Conservation (phyloP, 805 yeast genomes). For the Peterozyma xylosa region DNA sequence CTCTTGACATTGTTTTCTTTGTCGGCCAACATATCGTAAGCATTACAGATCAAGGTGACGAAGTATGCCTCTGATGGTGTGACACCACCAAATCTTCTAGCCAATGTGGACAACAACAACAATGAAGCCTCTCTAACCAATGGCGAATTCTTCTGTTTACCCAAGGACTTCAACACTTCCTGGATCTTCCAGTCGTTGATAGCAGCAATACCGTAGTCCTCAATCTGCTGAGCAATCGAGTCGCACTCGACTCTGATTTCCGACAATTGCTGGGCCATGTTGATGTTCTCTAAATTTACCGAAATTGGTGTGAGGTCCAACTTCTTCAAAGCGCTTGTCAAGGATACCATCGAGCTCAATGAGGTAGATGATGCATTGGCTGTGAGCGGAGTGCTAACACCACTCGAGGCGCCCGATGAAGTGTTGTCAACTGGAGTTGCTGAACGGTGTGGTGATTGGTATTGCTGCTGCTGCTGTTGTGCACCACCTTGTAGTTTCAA, state of each 20-base stretch:
- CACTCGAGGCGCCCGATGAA: conserved; percentile 23
- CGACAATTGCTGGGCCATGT: conserved; percentile 39
- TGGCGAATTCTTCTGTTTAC: conserved; percentile 68
- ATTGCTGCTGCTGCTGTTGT: conserved; percentile 8
- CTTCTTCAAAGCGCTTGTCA: conserved; percentile 63
- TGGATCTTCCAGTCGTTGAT: conserved; percentile 60
- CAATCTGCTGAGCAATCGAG: conserved; percentile 42
- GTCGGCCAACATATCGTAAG: conserved; percentile 72
- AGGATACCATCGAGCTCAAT: conserved; percentile 52
- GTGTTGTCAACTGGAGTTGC: conserved; percentile 3
- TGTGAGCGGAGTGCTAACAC: conserved; percentile 19
- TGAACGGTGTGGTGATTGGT: conserved; percentile 12
- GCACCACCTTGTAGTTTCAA: conserved; percentile 36
- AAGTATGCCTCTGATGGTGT: conserved; percentile 74
- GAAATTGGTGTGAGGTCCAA: conserved; percentile 62
- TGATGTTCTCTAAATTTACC: conserved; percentile 44
- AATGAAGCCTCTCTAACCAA: conserved; percentile 73
- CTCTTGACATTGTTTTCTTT: conserved; percentile 82
- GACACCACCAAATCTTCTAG: conserved; percentile 54
- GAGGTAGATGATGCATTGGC: conserved; percentile 57
- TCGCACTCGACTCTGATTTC: conserved; percentile 51
- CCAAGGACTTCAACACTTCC: conserved; percentile 56
- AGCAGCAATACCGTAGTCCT: conserved; percentile 33
- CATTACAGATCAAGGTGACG: conserved; percentile 50
- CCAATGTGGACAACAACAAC: conserved; percentile 47